phyloP scores from a whole-genome alignment of 1,284 basidiomycete species.

The Gymnopus androsaceus region DNA sequence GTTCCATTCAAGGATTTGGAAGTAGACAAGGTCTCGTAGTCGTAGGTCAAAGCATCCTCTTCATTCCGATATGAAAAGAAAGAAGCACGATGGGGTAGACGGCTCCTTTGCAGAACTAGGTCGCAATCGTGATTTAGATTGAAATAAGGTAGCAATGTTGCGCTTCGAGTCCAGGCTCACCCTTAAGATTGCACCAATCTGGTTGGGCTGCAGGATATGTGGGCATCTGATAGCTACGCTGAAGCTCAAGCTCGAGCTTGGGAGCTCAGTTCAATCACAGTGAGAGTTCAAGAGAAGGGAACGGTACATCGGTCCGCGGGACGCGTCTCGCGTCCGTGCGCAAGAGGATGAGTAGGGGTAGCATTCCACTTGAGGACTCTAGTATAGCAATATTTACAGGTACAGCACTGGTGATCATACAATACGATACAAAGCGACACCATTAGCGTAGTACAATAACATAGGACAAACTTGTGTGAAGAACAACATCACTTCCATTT shows the following conservation, averaged over 20 bases:
- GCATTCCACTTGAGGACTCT: not conserved
- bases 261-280: too few species aligned
- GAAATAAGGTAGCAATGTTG: not conserved
- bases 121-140: not conserved
- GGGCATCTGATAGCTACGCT: conserved; percentile 3
- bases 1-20: conserved; percentile 14
- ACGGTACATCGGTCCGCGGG: too few species aligned
- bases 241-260: too few species aligned
- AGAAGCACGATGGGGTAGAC: conserved; percentile 11
- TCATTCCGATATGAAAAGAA: conserved; percentile 11
- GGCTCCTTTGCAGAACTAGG: conserved; percentile 11
- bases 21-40: not conserved
- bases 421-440: conserved; percentile 10
- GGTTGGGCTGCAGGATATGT: conserved; percentile 5
- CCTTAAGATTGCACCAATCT: conserved; percentile 15
- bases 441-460: not conserved
- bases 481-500: not conserved
- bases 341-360: too few species aligned
- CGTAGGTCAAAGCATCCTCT: conserved; percentile 9
- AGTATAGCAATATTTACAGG: not conserved
- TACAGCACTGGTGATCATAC: not conserved
- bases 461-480: not conserved
- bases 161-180: not conserved
- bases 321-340: too few species aligned
- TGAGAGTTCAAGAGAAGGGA: too few species aligned